These are phyloP conservation scores for Trametes polyzona DNA, from an alignment of 1,284 basidiomycete genomes.

Conservation along the genomic window DNA sequence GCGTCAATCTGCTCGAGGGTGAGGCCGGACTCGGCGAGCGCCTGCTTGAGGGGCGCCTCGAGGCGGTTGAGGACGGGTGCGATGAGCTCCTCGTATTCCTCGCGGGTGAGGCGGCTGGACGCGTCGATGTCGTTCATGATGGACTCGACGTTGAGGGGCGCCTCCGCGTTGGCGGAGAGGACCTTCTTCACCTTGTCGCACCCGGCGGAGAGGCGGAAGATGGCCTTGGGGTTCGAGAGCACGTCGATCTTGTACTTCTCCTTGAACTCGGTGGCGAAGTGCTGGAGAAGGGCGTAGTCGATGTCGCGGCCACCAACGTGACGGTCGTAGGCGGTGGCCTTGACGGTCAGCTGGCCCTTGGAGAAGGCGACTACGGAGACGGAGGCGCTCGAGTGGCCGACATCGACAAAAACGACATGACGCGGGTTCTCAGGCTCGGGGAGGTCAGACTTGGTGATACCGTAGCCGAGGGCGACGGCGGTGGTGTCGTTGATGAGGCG, in stretches of 20 bases:
- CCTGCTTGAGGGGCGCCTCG: conserved; percentile 55
- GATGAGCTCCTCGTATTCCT: conserved; percentile 63
- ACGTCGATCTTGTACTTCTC: conserved; percentile 96
- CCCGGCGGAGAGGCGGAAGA: conserved; percentile 84
- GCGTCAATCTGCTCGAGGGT: conserved; percentile 63
- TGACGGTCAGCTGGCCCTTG: conserved; percentile 88
- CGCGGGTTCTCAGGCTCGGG: conserved; percentile 82
- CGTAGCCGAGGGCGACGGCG: conserved; percentile 91
- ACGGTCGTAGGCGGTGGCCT: conserved; percentile 85
- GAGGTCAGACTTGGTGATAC: conserved; percentile 95
- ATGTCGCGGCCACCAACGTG: conserved; percentile 94
- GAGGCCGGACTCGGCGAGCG: conserved; percentile 61
- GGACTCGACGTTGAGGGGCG: conserved; percentile 88
- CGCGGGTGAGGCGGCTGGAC: conserved; percentile 59
- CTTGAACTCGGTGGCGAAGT: conserved; percentile 92
- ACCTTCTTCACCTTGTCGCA: conserved; percentile 80
- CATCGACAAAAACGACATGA: conserved; percentile 90
- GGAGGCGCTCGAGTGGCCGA: conserved; percentile 89
- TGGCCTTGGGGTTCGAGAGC: conserved; percentile 85
- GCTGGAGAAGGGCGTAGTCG: conserved; percentile 83
- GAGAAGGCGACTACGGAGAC: conserved; percentile 88
- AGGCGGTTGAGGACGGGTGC: conserved; percentile 58
- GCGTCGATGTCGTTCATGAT: conserved; percentile 91
- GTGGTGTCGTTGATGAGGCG: conserved; percentile 96
- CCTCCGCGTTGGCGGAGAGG: conserved; percentile 83